Evolutionary conservation across 768 basidiomycete species (phyloP).

Genomic region (Mycena crocata): DNA sequence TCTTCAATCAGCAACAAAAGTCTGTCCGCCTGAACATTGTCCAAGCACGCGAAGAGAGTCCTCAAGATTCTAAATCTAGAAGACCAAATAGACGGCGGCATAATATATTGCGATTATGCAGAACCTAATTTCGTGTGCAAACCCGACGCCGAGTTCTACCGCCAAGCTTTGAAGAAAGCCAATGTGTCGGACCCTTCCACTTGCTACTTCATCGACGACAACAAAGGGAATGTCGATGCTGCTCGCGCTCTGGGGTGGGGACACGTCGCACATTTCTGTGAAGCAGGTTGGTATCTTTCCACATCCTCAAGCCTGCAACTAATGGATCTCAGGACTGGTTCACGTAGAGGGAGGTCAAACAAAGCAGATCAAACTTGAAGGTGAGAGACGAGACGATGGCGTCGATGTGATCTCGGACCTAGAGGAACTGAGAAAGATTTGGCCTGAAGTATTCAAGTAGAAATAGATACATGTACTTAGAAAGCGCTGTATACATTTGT

Average conservation of each 20-base stretch:
- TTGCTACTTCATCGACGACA: conserved; percentile 88
- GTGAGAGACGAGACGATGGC: conserved; percentile 50
- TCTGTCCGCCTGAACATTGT: not conserved
- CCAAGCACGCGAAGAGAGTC: conserved; percentile 85
- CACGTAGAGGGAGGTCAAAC: conserved; percentile 71
- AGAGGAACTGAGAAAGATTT: conserved; percentile 75
- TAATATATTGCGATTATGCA: conserved; percentile 85
- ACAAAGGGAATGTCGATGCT: conserved; percentile 71
- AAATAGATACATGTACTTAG: not conserved
- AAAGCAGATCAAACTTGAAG: conserved; percentile 61
- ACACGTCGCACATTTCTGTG: conserved; percentile 81
- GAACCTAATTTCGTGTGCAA: conserved; percentile 80
- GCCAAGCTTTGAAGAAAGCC: conserved; percentile 76
- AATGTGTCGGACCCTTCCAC: conserved; percentile 71
- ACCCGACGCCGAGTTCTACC: conserved; percentile 80
- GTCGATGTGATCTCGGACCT: conserved; percentile 67
- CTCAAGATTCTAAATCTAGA: conserved; percentile 77
- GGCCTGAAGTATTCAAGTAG: conserved; percentile 76
- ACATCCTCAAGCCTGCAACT: not conserved
- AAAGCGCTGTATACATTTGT: not conserved
- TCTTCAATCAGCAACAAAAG: not conserved
- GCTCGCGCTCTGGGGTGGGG: conserved; percentile 78
- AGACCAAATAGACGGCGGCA: conserved; percentile 78
- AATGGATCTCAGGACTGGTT: conserved; percentile 50
- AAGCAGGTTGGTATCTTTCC: conserved; percentile 53